A percentile compares a stretch with the other conserved stretches of the same genome.
phyloP scores from a whole-genome alignment of 192 early-diverging fungal genomes.

The Funneliformis mosseae region DNA sequence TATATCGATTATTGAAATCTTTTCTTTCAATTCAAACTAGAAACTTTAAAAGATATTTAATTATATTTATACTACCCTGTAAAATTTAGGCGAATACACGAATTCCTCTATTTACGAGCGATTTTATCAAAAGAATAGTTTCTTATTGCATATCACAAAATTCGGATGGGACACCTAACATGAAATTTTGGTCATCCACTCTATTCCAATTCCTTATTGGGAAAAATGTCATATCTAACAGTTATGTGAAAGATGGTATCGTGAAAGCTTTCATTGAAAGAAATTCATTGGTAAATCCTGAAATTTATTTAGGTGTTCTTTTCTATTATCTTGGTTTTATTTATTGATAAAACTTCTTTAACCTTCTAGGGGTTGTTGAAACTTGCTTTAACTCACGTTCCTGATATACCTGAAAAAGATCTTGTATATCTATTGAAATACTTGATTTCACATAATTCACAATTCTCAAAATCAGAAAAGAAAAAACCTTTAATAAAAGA shows the following conservation, averaged over 20 bases:
- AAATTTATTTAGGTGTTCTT: neutral
- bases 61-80: neutral
- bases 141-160: constrained; percentile 9
- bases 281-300: neutral
- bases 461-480: neutral
- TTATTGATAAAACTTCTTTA: neutral
- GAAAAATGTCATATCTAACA: neutral
- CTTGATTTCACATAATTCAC: neutral
- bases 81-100: neutral
- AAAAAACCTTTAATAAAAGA: neutral
- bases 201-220: constrained; percentile 6
- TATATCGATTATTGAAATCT: neutral
- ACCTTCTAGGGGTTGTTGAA: neutral
- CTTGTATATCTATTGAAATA: constrained; percentile 2
- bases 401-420: constrained; percentile 14
- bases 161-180: neutral
- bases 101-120: neutral
- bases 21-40: neutral
- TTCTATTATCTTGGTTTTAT: neutral
- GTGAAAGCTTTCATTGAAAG: constrained; percentile 16
- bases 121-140: constrained; percentile 5
- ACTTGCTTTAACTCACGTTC: neutral
- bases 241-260: neutral
- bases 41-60: neutral
- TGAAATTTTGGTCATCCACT: neutral